Evolutionary conservation across 2,329 filamentous ascomycete species (phyloP).

Genomic region (Chrysoporthe puriensis): DNA sequence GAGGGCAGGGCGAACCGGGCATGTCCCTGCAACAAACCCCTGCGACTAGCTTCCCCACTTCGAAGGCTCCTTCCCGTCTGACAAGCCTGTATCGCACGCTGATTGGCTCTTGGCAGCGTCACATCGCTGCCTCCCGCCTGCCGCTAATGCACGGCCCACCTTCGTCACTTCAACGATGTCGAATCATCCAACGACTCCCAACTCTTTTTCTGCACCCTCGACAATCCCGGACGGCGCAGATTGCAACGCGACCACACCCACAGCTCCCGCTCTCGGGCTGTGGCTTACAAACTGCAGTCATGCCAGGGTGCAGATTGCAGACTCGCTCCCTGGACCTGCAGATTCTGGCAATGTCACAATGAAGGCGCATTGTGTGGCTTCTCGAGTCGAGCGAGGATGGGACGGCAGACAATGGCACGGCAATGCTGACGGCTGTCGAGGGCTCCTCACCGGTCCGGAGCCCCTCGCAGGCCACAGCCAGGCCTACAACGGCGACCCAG

Average conservation of each 20-base stretch:
- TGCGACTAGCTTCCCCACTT: conserved; percentile 1
- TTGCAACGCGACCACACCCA: conserved; percentile 19
- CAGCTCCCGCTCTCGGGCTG: background rate
- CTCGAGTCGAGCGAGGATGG: background rate
- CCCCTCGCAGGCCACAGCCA: conserved; percentile 13
- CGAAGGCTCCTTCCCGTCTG: conserved; percentile 22
- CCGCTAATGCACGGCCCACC: conserved; percentile 21
- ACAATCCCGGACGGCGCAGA: conserved; percentile 7
- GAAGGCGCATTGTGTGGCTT: background rate
- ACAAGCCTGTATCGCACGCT: conserved; percentile 14
- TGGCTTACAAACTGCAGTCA: background rate
- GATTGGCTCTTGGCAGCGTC: conserved; percentile 20
- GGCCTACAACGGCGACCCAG: background rate
- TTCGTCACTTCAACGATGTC: conserved; percentile 16
- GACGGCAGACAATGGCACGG: conserved; percentile 1
- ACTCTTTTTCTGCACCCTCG: background rate
- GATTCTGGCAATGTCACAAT: conserved; percentile 9
- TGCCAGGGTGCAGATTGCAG: conserved; percentile 9
- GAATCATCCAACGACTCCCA: conserved; percentile 13
- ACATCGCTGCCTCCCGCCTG: conserved; percentile 15
- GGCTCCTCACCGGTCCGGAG: conserved; percentile 20
- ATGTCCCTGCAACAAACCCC: background rate
- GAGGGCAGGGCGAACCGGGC: background rate
- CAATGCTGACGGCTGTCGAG: background rate
- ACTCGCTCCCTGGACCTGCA: conserved; percentile 19